A percentile compares a stretch with the other conserved stretches of the same genome.
Conservation (phyloP, 2,329 filamentous ascomycete species). For the Scedosporium minutisporum region DNA sequence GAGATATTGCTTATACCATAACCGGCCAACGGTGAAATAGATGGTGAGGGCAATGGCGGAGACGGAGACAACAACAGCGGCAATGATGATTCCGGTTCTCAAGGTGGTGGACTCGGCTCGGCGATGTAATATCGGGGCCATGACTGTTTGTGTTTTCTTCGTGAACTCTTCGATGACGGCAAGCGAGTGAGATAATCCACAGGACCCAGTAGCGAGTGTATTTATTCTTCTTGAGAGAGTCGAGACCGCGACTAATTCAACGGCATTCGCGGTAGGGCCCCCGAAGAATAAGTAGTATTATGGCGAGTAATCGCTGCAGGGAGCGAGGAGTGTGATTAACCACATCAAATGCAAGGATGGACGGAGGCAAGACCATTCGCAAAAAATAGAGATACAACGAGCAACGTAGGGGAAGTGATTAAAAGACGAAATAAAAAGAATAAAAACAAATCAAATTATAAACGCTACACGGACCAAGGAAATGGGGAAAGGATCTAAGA, state of each 20-base stretch:
- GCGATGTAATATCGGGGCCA: constrained; percentile 2
- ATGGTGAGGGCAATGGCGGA: constrained; percentile 15
- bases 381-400: no score
- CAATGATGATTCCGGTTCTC: constrained; percentile 10
- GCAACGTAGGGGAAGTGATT: not conserved
- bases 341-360: not conserved
- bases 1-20: constrained; percentile 15
- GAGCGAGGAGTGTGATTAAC: not conserved
- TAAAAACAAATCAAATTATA: not conserved
- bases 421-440: not conserved
- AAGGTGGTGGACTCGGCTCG: not conserved
- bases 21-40: constrained; percentile 12
- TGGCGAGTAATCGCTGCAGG: not conserved
- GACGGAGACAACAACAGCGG: constrained; percentile 15
- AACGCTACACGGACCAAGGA: not conserved
- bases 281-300: not conserved
- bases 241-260: no score
- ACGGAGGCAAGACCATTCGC: not conserved
- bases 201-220: no score
- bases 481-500: not conserved
- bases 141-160: not conserved
- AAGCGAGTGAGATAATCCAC: no score
- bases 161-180: no score
- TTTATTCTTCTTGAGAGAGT: no score
- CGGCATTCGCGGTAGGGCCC: not conserved